A percentile compares a stretch with the other conserved stretches of the same genome.
phyloP scores from a whole-genome alignment of 2,329 filamentous ascomycete genomes.

The Parasarocladium wereldwijsianum region DNA sequence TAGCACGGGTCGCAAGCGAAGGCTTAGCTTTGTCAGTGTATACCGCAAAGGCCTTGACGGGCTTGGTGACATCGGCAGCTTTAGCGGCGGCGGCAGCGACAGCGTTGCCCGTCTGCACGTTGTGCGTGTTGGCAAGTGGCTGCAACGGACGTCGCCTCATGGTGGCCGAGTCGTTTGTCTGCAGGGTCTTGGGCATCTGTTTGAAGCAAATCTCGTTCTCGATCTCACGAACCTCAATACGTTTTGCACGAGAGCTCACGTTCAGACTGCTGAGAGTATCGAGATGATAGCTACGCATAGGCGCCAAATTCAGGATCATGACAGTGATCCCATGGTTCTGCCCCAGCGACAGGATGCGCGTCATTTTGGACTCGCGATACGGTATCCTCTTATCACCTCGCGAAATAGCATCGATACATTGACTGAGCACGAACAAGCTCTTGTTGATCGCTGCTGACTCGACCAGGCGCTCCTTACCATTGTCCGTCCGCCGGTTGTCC shows the following conservation, averaged over 20 bases:
- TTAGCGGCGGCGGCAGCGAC: constrained; percentile 21
- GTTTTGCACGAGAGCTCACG: constrained; percentile 88
- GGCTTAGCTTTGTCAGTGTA: constrained; percentile 60
- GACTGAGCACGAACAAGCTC: constrained; percentile 82
- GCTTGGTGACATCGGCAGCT: constrained; percentile 45
- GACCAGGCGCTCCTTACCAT: constrained; percentile 81
- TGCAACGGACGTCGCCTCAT: constrained; percentile 60
- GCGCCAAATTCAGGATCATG: constrained; percentile 92
- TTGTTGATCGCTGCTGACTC: constrained; percentile 98
- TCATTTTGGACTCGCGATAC: constrained; percentile 95
- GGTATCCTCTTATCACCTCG: constrained; percentile 64
- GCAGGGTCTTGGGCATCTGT: constrained; percentile 45
- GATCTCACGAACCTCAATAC: constrained; percentile 88
- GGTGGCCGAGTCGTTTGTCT: constrained; percentile 22
- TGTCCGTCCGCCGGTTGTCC: constrained; percentile 87
- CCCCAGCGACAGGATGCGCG: constrained; percentile 75
- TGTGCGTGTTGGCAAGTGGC: constrained; percentile 64
- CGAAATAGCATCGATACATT: constrained; percentile 90
- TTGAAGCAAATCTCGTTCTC: constrained; percentile 91
- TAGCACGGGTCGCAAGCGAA: constrained; percentile 16
- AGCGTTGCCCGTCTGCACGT: constrained; percentile 48
- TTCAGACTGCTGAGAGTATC: constrained; percentile 90
- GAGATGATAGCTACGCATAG: constrained; percentile 81
- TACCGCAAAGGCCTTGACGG: constrained; percentile 72
- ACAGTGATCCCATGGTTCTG: constrained; percentile 92